These are phyloP conservation scores for Theileria parva DNA, from an alignment of 169 alveolate genomes.

Conservation along the genomic window DNA sequence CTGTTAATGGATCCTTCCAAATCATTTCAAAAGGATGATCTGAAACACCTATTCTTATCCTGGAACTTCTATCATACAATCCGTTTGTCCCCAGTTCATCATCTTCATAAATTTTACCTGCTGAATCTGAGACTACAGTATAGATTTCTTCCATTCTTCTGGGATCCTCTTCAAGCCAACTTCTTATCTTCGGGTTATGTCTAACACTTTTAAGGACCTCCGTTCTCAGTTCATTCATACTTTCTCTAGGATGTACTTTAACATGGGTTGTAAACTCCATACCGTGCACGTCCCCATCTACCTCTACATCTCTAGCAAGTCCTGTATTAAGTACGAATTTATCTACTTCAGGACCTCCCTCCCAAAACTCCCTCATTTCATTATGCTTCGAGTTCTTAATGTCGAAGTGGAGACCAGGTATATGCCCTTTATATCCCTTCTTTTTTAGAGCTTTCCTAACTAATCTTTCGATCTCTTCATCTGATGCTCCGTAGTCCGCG, in stretches of 20 bases:
- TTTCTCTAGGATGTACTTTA: constrained; percentile 58
- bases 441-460: constrained; percentile 39
- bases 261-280: constrained; percentile 33
- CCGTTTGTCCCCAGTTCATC: constrained; percentile 44
- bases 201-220: constrained; percentile 27
- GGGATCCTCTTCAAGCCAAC: constrained; percentile 38
- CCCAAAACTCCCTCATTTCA: constrained; percentile 52
- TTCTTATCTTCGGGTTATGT: constrained; percentile 43
- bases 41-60: constrained; percentile 51
- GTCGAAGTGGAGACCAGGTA: constrained; percentile 45
- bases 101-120: constrained; percentile 50
- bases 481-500: constrained; percentile 55
- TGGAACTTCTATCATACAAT: constrained; percentile 28
- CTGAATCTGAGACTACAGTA: constrained; percentile 43
- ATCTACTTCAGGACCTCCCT: constrained; percentile 27
- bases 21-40: constrained; percentile 54
- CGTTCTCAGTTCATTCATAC: constrained; percentile 47
- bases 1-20: constrained; percentile 53
- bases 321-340: constrained; percentile 44
- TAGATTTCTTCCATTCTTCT: constrained; percentile 29
- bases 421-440: constrained; percentile 35
- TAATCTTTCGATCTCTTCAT: constrained; percentile 40
- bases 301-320: constrained; percentile 29
- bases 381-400: constrained; percentile 37
- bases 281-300: constrained; percentile 56